These are phyloP conservation scores for Cercis canadensis DNA, from an alignment of 306 rosid species.

Conservation along the genomic window DNA sequence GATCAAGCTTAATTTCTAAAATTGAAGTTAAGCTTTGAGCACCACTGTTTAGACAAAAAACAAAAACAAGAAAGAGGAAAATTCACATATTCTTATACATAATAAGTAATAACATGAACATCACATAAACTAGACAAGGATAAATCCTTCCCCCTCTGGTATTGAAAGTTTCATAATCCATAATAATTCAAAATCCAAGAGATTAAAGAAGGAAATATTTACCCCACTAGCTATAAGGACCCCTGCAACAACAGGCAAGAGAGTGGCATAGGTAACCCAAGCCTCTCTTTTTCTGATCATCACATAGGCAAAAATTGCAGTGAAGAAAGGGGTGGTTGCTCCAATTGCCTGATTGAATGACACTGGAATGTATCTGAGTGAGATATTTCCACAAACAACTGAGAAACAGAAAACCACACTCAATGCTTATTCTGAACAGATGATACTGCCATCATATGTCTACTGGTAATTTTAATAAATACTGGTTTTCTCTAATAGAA, in stretches of 20 bases:
- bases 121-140: no score
- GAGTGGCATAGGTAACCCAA: slow-evolving; percentile 52
- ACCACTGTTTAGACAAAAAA: no score
- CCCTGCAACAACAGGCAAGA: slow-evolving; percentile 52
- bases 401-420: slow-evolving; percentile 51
- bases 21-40: no score
- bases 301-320: slow-evolving; percentile 48
- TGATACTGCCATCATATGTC: no score
- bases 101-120: neutral
- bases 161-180: neutral
- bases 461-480: no score
- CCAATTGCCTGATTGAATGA: slow-evolving; percentile 58
- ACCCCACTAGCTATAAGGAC: slow-evolving; percentile 52
- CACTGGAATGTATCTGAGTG: slow-evolving; percentile 47
- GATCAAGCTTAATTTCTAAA: no score
- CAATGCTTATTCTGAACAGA: no score
- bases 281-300: slow-evolving; percentile 43
- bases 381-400: slow-evolving; percentile 53
- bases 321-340: slow-evolving; percentile 53
- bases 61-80: neutral
- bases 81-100: neutral
- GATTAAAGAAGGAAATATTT: slow-evolving; percentile 9
- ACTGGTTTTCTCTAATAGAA: no score
- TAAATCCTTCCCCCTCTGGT: neutral
- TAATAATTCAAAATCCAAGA: neutral